Conservation (phyloP, 1,139 yeast species). For the Candida albicans region DNA sequence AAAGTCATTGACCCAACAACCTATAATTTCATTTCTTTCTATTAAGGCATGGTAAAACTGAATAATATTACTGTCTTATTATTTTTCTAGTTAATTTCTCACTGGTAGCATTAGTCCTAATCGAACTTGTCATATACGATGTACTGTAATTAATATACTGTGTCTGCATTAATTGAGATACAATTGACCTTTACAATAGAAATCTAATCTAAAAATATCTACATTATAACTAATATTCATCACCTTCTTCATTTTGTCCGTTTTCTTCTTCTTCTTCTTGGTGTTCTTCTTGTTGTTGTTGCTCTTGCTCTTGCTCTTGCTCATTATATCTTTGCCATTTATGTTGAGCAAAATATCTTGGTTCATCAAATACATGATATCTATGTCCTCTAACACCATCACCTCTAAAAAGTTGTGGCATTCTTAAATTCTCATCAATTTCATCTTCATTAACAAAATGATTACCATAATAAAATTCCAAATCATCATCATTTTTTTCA, state of each 20-base stretch:
- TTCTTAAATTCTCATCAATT: constrained; percentile 63
- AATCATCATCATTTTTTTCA: constrained; percentile 36
- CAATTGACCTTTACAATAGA: too few relatives aligned
- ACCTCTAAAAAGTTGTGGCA: constrained; percentile 85
- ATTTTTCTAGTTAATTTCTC: too few relatives aligned
- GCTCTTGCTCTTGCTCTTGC: constrained; percentile 1
- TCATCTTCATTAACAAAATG: constrained; percentile 53
- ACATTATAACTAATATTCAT: background rate
- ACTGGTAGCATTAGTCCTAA: too few relatives aligned
- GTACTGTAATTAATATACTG: too few relatives aligned
- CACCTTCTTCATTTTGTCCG: background rate
- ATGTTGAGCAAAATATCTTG: constrained; percentile 62
- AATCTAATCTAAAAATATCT: background rate
- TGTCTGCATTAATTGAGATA: too few relatives aligned
- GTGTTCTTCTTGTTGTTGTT: background rate
- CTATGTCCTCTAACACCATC: constrained; percentile 92
- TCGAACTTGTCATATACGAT: too few relatives aligned
- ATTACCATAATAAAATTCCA: constrained; percentile 53
- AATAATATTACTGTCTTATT: too few relatives aligned
- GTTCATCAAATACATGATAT: constrained; percentile 92
- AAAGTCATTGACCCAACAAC: too few relatives aligned
- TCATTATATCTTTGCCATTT: constrained; percentile 10
- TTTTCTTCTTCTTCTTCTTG: constrained; percentile 2
- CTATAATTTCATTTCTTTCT: too few relatives aligned
- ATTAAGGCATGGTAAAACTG: too few relatives aligned